phyloP scores from a whole-genome alignment of 306 rosid genomes.

The Quillaja saponaria region DNA sequence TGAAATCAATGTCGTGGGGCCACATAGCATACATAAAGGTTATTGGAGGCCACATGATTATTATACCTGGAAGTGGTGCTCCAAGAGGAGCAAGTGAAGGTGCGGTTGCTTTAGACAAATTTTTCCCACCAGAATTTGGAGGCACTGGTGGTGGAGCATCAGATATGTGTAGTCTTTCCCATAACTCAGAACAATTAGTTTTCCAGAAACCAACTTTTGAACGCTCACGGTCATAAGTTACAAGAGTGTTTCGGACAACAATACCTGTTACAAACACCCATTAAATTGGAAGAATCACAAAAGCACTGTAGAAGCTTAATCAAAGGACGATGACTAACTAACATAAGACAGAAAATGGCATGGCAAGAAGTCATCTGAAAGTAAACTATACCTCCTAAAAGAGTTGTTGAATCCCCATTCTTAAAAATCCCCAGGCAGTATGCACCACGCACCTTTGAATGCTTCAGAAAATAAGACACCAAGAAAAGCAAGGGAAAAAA shows the following conservation, averaged over 20 bases:
- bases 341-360: constrained; percentile 25
- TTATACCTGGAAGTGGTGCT: constrained; percentile 56
- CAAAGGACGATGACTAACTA: constrained; percentile 10
- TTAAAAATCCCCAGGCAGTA: constrained; percentile 89
- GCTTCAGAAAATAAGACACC: constrained; percentile 54
- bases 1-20: not conserved
- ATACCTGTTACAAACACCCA: constrained; percentile 56
- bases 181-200: constrained; percentile 94
- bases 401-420: constrained; percentile 91
- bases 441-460: constrained; percentile 83
- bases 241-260: constrained; percentile 88
- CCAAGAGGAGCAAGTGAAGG: constrained; percentile 68
- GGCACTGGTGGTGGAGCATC: constrained; percentile 54
- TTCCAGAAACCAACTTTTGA: constrained; percentile 91
- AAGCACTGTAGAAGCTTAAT: constrained; percentile 21
- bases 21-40: constrained; percentile 2
- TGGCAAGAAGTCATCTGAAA: constrained; percentile 10
- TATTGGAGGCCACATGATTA: constrained; percentile 24
- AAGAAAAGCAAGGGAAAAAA: constrained; percentile 29
- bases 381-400: constrained; percentile 76
- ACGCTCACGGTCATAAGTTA: constrained; percentile 79
- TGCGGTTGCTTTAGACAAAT: constrained; percentile 32
- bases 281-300: constrained; percentile 3
- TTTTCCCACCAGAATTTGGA: constrained; percentile 43
- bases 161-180: constrained; percentile 69